Percentiles rank a stretch among this genome's conserved stretches.
Evolutionary conservation across 139 green algal species (phyloP).

Genomic region (Bryopsis sp.): DNA sequence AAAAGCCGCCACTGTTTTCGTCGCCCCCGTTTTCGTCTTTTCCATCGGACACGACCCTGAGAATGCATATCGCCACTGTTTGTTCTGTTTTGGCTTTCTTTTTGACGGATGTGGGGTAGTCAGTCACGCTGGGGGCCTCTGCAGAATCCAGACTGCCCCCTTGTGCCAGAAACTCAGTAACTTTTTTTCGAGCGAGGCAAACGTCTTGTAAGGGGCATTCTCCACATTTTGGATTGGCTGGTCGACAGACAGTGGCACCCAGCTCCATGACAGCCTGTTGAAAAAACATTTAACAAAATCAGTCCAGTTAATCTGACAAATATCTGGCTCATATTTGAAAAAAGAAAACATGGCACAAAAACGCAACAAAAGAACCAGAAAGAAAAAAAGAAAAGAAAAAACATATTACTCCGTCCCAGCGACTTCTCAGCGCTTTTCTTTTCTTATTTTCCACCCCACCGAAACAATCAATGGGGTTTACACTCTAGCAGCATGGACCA

Average conservation of each 20-base stretch:
- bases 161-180: constrained; percentile 5
- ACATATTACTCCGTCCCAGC: too few relatives aligned
- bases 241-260: constrained; percentile 77
- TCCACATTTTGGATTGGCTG: constrained; percentile 52
- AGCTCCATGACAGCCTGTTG: constrained; percentile 98
- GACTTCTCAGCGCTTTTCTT: too few relatives aligned
- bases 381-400: too few relatives aligned
- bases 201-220: constrained; percentile 49
- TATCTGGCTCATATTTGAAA: too few relatives aligned
- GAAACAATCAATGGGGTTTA: too few relatives aligned
- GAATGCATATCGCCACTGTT: constrained; percentile 42
- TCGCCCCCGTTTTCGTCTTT: neutral
- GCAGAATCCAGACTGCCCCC: neutral
- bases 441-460: too few relatives aligned
- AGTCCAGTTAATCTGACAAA: neutral
- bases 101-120: constrained; percentile 39
- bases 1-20: constrained; percentile 8
- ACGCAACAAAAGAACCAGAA: too few relatives aligned
- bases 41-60: constrained; percentile 26
- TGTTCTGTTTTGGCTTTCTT: constrained; percentile 45
- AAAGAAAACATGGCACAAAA: too few relatives aligned
- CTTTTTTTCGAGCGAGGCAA: constrained; percentile 34
- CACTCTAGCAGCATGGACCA: too few relatives aligned
- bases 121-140: constrained; percentile 25
- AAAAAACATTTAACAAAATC: constrained; percentile 8